A percentile compares a stretch with the other conserved stretches of the same genome.
These are phyloP conservation scores for Glycine soja DNA, from an alignment of 306 rosid species.

Conservation along the genomic window DNA sequence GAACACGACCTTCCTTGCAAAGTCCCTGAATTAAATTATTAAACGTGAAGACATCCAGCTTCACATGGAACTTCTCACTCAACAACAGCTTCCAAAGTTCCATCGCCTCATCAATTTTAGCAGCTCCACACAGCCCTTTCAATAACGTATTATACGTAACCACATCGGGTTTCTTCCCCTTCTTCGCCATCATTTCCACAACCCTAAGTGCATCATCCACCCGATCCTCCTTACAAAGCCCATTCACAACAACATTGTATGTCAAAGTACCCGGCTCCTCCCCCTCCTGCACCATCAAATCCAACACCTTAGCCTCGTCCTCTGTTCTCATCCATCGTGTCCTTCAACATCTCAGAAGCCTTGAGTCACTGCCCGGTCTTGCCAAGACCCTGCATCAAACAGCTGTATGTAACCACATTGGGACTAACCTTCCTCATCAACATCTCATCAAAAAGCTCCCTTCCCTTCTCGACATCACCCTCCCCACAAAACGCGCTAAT, in stretches of 20 bases:
- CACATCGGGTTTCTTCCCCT: conserved; percentile 74
- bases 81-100: conserved; percentile 58
- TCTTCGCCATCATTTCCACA: conserved; percentile 66
- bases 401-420: conserved; percentile 65
- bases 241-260: conserved; percentile 74
- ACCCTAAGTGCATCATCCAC: conserved; percentile 62
- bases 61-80: conserved; percentile 54
- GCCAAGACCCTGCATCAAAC: conserved; percentile 67
- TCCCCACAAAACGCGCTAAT: conserved; percentile 64
- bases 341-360: too few relatives aligned
- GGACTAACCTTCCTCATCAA: conserved; percentile 65
- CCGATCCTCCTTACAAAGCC: conserved; percentile 76
- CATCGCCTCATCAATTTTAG: conserved; percentile 70
- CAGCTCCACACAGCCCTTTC: conserved; percentile 63
- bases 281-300: conserved; percentile 67
- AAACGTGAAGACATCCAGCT: conserved; percentile 64
- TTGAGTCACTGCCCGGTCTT: too few relatives aligned
- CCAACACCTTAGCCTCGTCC: conserved; percentile 62
- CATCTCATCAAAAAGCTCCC: conserved; percentile 71
- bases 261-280: conserved; percentile 70
- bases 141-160: conserved; percentile 75
- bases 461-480: conserved; percentile 60
- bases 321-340: too few relatives aligned
- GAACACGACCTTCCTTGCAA: conserved; percentile 62
- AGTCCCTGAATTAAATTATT: conserved; percentile 70